Percentiles rank a stretch among this genome's conserved stretches.
Evolutionary conservation across 2,329 filamentous ascomycete genomes (phyloP).

Genomic region (Zopfia rhizophila): DNA sequence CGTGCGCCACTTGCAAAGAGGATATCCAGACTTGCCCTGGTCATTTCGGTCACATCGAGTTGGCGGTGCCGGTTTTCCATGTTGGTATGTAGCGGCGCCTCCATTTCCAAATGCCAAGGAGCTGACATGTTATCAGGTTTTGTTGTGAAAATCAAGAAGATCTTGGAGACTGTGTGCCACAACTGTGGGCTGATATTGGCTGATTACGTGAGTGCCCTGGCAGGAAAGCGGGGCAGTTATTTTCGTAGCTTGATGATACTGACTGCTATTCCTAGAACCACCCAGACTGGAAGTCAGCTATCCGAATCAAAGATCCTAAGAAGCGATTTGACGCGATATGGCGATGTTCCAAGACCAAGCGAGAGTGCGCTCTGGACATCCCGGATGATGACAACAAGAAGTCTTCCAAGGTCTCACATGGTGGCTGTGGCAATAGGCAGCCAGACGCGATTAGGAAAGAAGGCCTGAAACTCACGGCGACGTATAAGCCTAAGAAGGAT

Average conservation of each 20-base stretch:
- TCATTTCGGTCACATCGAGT: conserved; percentile 98
- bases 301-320: conserved; percentile 90
- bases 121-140: conserved; percentile 72
- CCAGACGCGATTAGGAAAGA: conserved; percentile 84
- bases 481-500: conserved; percentile 75
- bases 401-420: conserved; percentile 67
- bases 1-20: conserved; percentile 96
- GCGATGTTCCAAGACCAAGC: conserved; percentile 89
- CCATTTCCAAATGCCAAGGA: conserved; percentile 25
- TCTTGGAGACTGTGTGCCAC: conserved; percentile 98
- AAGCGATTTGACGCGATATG: conserved; percentile 92
- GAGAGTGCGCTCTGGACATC: conserved; percentile 80
- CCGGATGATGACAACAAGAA: conserved; percentile 71
- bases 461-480: conserved; percentile 82
- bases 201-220: conserved; percentile 90
- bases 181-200: conserved; percentile 98
- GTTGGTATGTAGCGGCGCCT: conserved; percentile 63
- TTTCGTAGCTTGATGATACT: conserved; percentile 67
- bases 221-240: conserved; percentile 65
- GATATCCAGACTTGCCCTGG: conserved; percentile 96
- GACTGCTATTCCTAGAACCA: conserved; percentile 71
- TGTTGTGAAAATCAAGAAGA: conserved; percentile 99
- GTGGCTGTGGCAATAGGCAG: conserved; percentile 91
- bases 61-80: conserved; percentile 96
- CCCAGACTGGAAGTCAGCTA: conserved; percentile 82